Conservation (phyloP, 2,329 filamentous ascomycete species). For the Aspergillus nomiae region DNA sequence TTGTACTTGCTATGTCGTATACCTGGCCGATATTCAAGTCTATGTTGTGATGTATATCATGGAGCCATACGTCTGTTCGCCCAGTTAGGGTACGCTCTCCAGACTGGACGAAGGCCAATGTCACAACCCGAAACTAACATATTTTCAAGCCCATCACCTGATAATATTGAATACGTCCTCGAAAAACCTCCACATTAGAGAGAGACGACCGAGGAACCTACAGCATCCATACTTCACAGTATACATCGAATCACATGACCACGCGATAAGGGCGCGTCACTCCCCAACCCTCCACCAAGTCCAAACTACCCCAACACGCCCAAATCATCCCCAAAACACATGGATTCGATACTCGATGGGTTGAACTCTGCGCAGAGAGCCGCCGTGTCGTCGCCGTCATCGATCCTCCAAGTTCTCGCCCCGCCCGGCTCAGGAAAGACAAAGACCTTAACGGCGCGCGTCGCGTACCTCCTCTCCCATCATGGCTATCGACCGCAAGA, state of each 20-base stretch:
- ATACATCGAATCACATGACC: slow-evolving; percentile 7
- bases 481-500: slow-evolving; percentile 76
- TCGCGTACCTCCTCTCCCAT: slow-evolving; percentile 81
- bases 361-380: slow-evolving; percentile 66
- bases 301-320: not conserved
- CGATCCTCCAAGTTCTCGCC: slow-evolving; percentile 63
- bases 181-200: not conserved
- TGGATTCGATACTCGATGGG: slow-evolving; percentile 60
- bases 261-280: slow-evolving; percentile 9
- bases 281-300: no score
- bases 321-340: slow-evolving; percentile 25
- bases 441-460: slow-evolving; percentile 88
- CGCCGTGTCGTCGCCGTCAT: slow-evolving; percentile 64
- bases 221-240: not conserved
- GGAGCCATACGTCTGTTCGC: not conserved
- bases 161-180: not conserved
- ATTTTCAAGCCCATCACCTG: not conserved
- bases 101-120: not conserved
- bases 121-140: not conserved
- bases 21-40: not conserved
- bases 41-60: not conserved
- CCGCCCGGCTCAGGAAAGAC: slow-evolving; percentile 81
- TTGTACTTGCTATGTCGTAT: not conserved
- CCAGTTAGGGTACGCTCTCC: not conserved
- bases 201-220: not conserved